phyloP scores from a whole-genome alignment of 768 basidiomycete genomes.

The Mrakia gelida region DNA sequence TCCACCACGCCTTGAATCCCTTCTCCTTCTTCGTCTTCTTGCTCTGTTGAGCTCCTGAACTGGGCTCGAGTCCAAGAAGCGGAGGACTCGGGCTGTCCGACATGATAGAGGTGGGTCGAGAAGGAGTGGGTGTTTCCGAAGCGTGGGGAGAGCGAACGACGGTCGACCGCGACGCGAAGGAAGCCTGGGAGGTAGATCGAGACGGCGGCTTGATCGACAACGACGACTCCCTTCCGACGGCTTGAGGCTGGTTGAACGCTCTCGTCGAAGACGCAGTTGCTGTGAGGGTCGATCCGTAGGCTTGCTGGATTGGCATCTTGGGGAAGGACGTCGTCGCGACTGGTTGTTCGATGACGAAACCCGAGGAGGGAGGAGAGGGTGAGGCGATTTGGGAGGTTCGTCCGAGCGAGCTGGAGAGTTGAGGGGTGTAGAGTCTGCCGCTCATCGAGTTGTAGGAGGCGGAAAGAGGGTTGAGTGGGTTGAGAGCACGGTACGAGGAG shows the following conservation, averaged over 20 bases:
- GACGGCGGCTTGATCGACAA: background rate
- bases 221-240: background rate
- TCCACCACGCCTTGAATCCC: constrained; percentile 8
- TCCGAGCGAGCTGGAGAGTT: constrained; percentile 20
- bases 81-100: background rate
- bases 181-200: background rate
- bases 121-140: background rate
- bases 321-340: background rate
- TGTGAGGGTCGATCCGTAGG: background rate
- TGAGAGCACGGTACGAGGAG: constrained; percentile 2
- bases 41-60: background rate
- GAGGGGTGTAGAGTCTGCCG: background rate
- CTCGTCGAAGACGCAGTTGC: background rate
- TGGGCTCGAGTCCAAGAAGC: background rate
- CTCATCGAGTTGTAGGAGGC: constrained; percentile 17
- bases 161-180: background rate
- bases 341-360: background rate
- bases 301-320: constrained; percentile 14
- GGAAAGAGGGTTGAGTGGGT: background rate
- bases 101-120: background rate
- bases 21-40: background rate
- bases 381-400: constrained; percentile 5
- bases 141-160: background rate
- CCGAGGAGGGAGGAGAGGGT: background rate
- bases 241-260: background rate